These are phyloP conservation scores for Melaleuca alternifolia DNA, from an alignment of 345 rosid genomes.

Conservation along the genomic window DNA sequence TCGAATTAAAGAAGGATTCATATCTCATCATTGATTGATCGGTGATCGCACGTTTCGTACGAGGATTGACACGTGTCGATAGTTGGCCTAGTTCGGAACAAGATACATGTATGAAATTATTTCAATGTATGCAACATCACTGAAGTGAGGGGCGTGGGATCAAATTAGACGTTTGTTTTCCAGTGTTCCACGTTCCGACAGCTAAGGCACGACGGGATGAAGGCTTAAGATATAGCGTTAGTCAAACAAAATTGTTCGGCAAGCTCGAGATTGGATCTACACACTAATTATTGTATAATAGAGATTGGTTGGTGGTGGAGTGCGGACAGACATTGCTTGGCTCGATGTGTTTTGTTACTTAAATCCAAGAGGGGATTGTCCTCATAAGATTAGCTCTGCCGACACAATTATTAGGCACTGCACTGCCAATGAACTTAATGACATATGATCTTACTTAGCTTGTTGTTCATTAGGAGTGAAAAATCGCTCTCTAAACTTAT, in stretches of 20 bases:
- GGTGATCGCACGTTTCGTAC: accelerated
- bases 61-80: neutral
- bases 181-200: neutral
- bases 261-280: neutral
- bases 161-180: neutral
- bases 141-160: neutral
- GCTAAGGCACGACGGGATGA: neutral
- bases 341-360: neutral
- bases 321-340: neutral
- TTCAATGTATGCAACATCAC: neutral
- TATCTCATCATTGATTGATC: neutral
- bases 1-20: neutral
- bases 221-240: neutral
- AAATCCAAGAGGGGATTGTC: neutral
- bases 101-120: neutral
- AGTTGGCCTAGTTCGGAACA: no score
- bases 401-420: neutral
- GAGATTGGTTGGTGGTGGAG: neutral
- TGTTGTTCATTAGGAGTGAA: neutral
- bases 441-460: neutral
- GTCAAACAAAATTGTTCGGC: neutral
- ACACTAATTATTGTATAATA: neutral
- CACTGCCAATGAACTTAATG: neutral
- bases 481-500: neutral
- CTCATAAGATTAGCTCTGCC: neutral